These are phyloP conservation scores for Spencermartinsiella europaea DNA, from an alignment of 805 yeast species.

Conservation along the genomic window DNA sequence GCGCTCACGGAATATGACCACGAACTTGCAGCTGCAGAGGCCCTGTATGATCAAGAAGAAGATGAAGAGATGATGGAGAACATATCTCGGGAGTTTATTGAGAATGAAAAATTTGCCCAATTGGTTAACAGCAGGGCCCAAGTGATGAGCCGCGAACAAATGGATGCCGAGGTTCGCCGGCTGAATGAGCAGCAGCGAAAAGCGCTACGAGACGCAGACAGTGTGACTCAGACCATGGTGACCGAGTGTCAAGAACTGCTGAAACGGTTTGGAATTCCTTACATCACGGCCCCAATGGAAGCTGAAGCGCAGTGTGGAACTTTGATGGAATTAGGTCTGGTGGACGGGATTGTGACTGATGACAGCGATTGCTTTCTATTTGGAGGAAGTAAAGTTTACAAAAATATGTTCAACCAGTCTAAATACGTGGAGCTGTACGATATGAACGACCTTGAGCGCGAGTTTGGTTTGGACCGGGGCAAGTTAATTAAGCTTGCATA, in stretches of 20 bases:
- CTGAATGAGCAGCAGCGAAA: conserved; percentile 59
- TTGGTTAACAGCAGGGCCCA: conserved; percentile 28
- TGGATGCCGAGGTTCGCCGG: conserved; percentile 27
- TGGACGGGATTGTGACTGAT: conserved; percentile 94
- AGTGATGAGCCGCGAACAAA: conserved; percentile 7
- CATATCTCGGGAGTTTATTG: conserved; percentile 64
- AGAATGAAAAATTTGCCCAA: conserved; percentile 58
- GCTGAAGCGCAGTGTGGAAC: conserved; percentile 99
- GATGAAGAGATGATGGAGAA: conserved; percentile 62
- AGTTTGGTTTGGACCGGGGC: conserved; percentile 58
- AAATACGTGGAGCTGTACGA: conserved; percentile 85
- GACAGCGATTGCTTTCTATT: conserved; percentile 95
- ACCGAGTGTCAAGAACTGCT: conserved; percentile 85
- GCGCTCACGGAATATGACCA: conserved; percentile 4
- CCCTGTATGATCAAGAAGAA: conserved; percentile 51
- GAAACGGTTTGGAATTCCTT: conserved; percentile 88
- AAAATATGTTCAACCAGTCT: conserved; percentile 91
- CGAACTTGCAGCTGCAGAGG: conserved; percentile 22
- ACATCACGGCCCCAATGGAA: conserved; percentile 94
- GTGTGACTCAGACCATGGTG: conserved; percentile 81
- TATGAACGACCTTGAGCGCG: conserved; percentile 49
- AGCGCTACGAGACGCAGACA: conserved; percentile 84
- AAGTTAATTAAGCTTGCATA: conserved; percentile 76
- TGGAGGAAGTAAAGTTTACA: conserved; percentile 78
- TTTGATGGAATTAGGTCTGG: conserved; percentile 58